These are phyloP conservation scores for Sporothrix dimorphospora DNA, from an alignment of 2,329 filamentous ascomycete genomes.

Conservation along the genomic window DNA sequence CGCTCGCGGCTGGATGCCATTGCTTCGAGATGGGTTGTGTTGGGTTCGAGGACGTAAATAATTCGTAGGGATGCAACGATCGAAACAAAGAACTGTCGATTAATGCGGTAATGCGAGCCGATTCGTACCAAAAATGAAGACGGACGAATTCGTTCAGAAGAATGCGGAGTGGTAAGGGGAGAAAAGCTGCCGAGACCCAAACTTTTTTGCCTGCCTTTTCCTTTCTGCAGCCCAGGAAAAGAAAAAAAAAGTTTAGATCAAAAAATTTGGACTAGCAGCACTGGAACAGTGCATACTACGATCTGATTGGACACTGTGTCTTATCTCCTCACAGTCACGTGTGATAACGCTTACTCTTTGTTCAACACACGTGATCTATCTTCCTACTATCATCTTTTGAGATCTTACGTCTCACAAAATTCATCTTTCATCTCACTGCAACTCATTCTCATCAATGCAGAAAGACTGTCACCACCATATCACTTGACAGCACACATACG, in stretches of 20 bases:
- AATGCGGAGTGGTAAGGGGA: slow-evolving; percentile 1
- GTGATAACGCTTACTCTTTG: background rate
- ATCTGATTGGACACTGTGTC: background rate
- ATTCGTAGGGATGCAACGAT: background rate
- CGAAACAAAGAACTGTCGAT: background rate
- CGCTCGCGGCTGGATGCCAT: slow-evolving; percentile 33
- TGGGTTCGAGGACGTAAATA: background rate
- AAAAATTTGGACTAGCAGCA: slow-evolving; percentile 17
- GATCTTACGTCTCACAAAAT: background rate
- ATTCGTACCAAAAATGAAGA: background rate
- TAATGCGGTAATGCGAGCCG: background rate
- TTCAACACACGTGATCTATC: background rate
- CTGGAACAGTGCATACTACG: background rate
- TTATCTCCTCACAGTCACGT: background rate
- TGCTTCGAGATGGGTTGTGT: background rate
- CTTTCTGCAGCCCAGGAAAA: background rate
- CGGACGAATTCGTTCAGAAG: background rate
- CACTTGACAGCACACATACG: background rate
- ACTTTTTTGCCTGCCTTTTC: slow-evolving; percentile 19
- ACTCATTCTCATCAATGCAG: background rate
- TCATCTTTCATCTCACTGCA: background rate
- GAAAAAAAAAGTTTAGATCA: slow-evolving; percentile 26
- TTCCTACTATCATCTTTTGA: background rate
- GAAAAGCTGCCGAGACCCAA: slow-evolving; percentile 11
- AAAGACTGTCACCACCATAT: background rate